These are phyloP conservation scores for Eutrema salsugineum DNA, from an alignment of 441 rosid species.

Conservation along the genomic window DNA sequence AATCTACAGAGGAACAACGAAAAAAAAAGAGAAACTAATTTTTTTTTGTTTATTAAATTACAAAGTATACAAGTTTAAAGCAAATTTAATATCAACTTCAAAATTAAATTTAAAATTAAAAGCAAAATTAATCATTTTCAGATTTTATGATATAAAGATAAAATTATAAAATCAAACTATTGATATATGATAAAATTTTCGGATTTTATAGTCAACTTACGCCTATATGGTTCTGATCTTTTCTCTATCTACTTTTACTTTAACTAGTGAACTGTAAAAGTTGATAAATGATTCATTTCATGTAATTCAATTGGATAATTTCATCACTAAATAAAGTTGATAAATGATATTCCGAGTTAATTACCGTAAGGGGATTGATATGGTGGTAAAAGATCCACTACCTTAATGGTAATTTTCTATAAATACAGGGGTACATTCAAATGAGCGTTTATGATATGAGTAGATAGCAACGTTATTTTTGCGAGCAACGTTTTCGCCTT, in stretches of 20 bases:
- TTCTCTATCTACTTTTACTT: neutral
- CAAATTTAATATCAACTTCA: neutral
- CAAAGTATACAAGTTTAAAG: neutral
- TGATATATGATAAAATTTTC: neutral
- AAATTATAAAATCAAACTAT: no score
- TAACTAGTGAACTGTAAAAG: neutral
- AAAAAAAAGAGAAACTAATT: neutral
- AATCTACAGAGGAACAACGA: neutral
- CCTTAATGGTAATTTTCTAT: neutral
- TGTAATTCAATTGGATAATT: no score
- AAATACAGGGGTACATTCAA: neutral
- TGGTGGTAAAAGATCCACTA: neutral
- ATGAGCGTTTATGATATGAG: neutral
- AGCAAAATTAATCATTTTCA: neutral
- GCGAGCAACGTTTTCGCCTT: neutral
- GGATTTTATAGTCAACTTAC: neutral
- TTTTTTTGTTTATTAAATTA: neutral
- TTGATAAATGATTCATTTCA: no score
- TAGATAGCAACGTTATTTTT: conserved; percentile 2
- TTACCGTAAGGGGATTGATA: neutral
- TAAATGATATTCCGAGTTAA: neutral
- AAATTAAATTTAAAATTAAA: neutral
- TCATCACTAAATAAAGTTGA: no score
- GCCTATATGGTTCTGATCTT: neutral
- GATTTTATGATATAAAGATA: neutral